phyloP scores from a whole-genome alignment of 31 red algal genomes.

The Odonthalia washingtoniensis region DNA sequence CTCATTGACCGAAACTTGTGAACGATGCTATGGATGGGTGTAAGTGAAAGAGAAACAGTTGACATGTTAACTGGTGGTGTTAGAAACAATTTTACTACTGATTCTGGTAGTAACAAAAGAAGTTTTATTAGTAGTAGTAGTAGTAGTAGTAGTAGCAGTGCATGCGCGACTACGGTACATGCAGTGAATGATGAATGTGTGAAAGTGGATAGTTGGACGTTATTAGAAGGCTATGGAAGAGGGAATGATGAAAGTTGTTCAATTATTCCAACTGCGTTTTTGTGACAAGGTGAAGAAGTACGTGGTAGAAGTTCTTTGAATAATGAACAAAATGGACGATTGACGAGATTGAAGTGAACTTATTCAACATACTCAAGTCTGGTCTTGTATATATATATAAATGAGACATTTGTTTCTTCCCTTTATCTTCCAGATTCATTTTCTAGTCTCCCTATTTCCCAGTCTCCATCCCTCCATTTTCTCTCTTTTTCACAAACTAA shows the following conservation, averaged over 20 bases:
- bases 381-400: too few relatives aligned
- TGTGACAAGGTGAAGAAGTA: conserved; percentile 47
- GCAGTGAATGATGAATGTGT: conserved; percentile 47
- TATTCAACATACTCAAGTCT: conserved; percentile 70
- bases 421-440: too few relatives aligned
- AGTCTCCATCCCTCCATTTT: too few relatives aligned
- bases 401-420: too few relatives aligned
- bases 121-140: too few relatives aligned
- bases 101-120: too few relatives aligned
- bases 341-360: conserved; percentile 57
- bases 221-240: conserved; percentile 70
- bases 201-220: conserved; percentile 56
- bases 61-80: conserved; percentile 1
- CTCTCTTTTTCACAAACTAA: too few relatives aligned
- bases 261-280: conserved; percentile 37
- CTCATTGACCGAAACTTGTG: too few relatives aligned
- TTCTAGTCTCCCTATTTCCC: too few relatives aligned
- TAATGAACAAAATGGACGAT: conserved; percentile 17
- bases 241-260: conserved; percentile 48
- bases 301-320: neutral
- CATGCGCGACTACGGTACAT: neutral
- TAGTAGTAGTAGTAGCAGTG: neutral
- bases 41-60: conserved; percentile 19
- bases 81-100: too few relatives aligned
- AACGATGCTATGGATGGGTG: conserved; percentile 53